Evolutionary conservation across 164 flowering plant genomes (phyloP).

Genomic region (Kalanchoe fedtschenkoi): DNA sequence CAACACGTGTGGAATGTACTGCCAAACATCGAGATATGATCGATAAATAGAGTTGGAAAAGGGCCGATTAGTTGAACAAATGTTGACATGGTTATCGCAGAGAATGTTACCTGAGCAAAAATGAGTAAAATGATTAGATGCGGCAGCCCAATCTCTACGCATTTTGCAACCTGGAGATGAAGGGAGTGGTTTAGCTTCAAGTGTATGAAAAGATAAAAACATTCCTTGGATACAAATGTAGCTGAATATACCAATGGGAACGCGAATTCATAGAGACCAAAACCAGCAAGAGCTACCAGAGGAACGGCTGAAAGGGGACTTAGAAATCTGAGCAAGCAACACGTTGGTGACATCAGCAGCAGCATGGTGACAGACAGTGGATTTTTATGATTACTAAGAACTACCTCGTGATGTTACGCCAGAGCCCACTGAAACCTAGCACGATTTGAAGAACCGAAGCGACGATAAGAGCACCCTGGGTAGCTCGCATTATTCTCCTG

Average conservation of each 20-base stretch:
- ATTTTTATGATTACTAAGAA: neutral
- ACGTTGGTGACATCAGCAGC: neutral
- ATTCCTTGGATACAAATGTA: neutral
- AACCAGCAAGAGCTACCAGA: constrained; percentile 10
- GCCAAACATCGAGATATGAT: neutral
- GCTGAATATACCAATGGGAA: constrained; percentile 6
- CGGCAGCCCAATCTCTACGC: constrained; percentile 12
- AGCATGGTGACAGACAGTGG: neutral
- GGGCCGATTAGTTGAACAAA: neutral
- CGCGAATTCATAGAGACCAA: constrained; percentile 10
- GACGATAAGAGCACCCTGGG: constrained; percentile 80
- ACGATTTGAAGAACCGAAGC: constrained; percentile 94
- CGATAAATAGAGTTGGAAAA: neutral
- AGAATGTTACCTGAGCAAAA: constrained; percentile 8
- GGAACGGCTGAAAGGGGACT: constrained; percentile 9
- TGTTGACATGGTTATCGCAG: neutral
- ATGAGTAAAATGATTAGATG: constrained; percentile 5
- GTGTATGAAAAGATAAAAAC: neutral
- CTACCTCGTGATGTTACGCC: constrained; percentile 91
- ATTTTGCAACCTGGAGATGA: constrained; percentile 10
- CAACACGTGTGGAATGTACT: constrained; percentile 9
- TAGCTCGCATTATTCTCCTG: constrained; percentile 72
- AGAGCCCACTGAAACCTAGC: constrained; percentile 95
- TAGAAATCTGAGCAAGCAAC: neutral
- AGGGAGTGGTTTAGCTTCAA: neutral